Percentiles rank a stretch among this genome's conserved stretches.
These are phyloP conservation scores for Neurospora discreta DNA, from an alignment of 495 filamentous ascomycete species.

Conservation along the genomic window DNA sequence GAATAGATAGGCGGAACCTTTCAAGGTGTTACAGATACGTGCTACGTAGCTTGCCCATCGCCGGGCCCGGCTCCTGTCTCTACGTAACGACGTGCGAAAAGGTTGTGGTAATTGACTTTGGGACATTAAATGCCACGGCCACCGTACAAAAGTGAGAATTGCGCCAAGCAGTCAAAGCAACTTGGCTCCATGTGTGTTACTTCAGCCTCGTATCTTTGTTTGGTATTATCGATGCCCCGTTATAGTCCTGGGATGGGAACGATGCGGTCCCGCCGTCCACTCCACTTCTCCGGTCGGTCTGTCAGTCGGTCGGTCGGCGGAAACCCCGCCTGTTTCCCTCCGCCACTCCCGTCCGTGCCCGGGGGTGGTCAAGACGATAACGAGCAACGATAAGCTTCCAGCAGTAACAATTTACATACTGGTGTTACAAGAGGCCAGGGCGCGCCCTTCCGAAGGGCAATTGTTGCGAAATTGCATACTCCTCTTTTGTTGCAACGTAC, in stretches of 20 bases:
- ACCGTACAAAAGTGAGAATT: neutral
- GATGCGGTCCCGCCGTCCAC: neutral
- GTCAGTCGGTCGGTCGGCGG: neutral
- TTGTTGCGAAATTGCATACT: neutral
- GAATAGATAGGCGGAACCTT: too few species aligned
- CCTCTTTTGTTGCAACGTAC: neutral
- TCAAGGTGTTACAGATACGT: neutral
- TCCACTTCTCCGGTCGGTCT: neutral
- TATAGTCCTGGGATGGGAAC: neutral
- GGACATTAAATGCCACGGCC: too few species aligned
- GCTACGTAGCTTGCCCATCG: neutral
- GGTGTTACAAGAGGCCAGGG: neutral
- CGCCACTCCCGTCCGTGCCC: neutral
- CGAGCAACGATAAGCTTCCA: neutral
- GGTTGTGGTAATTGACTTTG: too few species aligned
- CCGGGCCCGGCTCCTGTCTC: neutral
- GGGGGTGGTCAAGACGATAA: neutral
- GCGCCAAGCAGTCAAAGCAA: neutral
- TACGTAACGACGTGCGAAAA: neutral
- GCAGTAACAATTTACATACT: neutral
- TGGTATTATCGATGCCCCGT: neutral
- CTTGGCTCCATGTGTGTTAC: neutral
- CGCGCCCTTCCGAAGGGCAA: neutral
- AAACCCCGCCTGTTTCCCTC: neutral
- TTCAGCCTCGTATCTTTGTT: neutral